phyloP scores from a whole-genome alignment of 148 eudicot genomes.

The Heliosperma pusillum region DNA sequence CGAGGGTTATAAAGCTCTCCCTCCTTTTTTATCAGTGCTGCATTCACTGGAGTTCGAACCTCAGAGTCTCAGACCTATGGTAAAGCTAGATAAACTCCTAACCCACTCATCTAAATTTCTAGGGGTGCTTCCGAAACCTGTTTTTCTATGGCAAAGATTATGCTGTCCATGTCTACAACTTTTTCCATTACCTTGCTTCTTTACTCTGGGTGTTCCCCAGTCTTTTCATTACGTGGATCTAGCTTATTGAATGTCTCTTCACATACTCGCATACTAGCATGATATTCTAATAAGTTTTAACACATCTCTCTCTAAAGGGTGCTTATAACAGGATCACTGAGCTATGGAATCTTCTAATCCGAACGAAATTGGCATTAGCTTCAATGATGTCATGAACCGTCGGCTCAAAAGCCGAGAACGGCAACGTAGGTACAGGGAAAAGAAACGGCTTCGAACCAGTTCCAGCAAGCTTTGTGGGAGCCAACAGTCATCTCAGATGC shows the following conservation, averaged over 20 bases:
- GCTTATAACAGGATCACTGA: constrained; percentile 1
- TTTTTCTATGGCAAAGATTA: not conserved
- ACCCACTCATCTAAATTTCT: not conserved
- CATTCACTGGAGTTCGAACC: not conserved
- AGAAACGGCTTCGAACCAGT: constrained; percentile 67
- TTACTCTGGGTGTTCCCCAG: not conserved
- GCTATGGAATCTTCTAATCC: constrained; percentile 25
- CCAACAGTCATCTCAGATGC: constrained; percentile 26
- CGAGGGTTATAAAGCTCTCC: not conserved
- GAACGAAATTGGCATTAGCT: constrained; percentile 24
- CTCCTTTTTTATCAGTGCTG: too few relatives aligned
- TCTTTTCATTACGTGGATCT: too few relatives aligned
- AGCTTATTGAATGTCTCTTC: too few relatives aligned
- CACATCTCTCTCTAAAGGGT: not conserved
- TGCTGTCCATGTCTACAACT: not conserved
- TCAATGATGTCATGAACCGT: constrained; percentile 55
- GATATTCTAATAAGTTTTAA: not conserved
- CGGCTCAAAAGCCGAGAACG: constrained; percentile 83
- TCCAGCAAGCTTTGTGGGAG: constrained; percentile 24
- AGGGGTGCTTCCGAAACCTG: not conserved
- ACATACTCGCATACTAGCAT: too few relatives aligned
- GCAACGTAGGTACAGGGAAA: constrained; percentile 90
- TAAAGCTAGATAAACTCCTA: not conserved
- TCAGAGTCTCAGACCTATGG: not conserved
- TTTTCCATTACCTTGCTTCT: not conserved